These are phyloP conservation scores for Metschnikowia peoriensis DNA, from an alignment of 805 yeast genomes.

Conservation along the genomic window DNA sequence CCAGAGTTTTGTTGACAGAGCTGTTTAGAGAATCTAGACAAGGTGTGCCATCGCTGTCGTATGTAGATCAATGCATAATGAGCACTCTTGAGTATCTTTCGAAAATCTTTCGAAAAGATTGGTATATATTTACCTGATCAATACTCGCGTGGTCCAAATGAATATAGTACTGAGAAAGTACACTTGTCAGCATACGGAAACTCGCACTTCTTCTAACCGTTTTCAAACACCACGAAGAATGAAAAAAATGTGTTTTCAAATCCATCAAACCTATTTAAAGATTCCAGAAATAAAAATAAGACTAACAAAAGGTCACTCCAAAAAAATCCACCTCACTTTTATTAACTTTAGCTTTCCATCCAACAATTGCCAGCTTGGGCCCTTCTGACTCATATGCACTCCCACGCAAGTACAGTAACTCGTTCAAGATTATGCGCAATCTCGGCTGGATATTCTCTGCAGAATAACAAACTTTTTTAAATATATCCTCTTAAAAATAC, in stretches of 20 bases:
- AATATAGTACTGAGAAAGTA: no score
- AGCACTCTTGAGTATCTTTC: no score
- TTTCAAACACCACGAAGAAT: no score
- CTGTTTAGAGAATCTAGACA: constrained; percentile 19
- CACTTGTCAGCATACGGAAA: no score
- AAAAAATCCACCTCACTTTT: neutral
- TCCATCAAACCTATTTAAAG: no score
- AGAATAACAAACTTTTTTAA: neutral
- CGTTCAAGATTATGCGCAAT: neutral
- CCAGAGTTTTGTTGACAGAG: constrained; percentile 63
- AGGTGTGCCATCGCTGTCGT: neutral
- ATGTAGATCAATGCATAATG: no score
- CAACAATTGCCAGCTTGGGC: neutral
- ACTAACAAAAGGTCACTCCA: neutral
- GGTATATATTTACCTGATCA: no score
- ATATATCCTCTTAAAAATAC: neutral
- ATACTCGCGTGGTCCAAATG: no score
- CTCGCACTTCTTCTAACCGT: no score
- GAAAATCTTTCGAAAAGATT: no score
- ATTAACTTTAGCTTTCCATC: neutral
- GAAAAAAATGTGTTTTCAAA: no score
- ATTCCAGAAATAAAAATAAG: no score
- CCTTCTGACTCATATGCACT: neutral
- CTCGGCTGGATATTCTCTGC: neutral
- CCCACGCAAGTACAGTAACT: neutral